phyloP scores from a whole-genome alignment of 495 filamentous ascomycete species.

The Coniosporium apollinis region DNA sequence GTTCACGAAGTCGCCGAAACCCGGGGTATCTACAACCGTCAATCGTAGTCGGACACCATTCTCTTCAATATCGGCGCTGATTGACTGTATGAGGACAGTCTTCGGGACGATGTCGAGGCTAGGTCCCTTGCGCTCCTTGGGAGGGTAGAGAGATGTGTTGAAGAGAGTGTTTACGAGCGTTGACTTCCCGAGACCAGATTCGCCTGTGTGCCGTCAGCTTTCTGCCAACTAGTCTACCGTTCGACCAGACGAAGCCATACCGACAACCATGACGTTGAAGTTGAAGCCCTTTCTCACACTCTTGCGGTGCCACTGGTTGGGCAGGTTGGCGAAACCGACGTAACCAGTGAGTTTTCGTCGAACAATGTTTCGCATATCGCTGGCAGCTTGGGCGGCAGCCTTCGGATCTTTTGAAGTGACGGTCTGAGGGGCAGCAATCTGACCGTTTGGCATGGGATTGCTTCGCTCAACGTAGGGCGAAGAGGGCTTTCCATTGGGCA shows the following conservation, averaged over 20 bases:
- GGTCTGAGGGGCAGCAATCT: slow-evolving; percentile 35
- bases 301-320: slow-evolving; percentile 99
- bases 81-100: slow-evolving; percentile 96
- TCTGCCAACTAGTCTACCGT: not conserved
- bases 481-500: slow-evolving; percentile 36
- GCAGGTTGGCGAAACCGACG: slow-evolving; percentile 95
- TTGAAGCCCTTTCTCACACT: slow-evolving; percentile 99
- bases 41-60: slow-evolving; percentile 93
- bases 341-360: slow-evolving; percentile 96
- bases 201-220: slow-evolving; percentile 41
- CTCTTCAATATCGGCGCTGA: slow-evolving; percentile 97
- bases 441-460: slow-evolving; percentile 44
- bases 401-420: slow-evolving; percentile 73
- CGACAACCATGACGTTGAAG: slow-evolving; percentile 99
- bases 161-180: slow-evolving; percentile 98
- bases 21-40: slow-evolving; percentile 94
- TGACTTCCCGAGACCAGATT: slow-evolving; percentile 97
- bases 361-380: slow-evolving; percentile 91
- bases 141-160: slow-evolving; percentile 98
- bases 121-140: slow-evolving; percentile 91
- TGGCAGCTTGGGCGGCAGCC: slow-evolving; percentile 56
- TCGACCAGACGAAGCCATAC: slow-evolving; percentile 33
- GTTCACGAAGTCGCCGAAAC: slow-evolving; percentile 98
- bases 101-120: slow-evolving; percentile 97
- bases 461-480: slow-evolving; percentile 43